Conservation (phyloP, 371 early-diverging fungal species). For the Blakeslea trispora region DNA sequence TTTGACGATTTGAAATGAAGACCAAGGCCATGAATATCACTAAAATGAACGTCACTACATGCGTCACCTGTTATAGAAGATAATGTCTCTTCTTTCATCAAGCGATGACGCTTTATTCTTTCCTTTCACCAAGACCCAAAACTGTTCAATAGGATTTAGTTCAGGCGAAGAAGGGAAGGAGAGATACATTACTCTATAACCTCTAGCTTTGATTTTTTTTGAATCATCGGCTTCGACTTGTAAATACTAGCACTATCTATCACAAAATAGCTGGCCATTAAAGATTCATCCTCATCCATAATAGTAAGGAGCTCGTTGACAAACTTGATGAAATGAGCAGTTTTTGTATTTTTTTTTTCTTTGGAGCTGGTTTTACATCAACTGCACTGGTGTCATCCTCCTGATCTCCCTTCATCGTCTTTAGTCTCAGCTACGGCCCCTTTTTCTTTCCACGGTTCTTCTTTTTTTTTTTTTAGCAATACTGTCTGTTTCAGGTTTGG, state of each 20-base stretch:
- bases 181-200: conserved; percentile 15
- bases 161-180: conserved; percentile 14
- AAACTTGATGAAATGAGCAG: conserved; percentile 20
- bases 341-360: conserved; percentile 16
- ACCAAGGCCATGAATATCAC: too few species aligned
- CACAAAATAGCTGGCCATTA: conserved; percentile 13
- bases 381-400: conserved; percentile 19
- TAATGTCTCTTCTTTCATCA: conserved; percentile 18
- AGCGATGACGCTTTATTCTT: conserved; percentile 18
- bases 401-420: conserved; percentile 7
- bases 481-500: neutral
- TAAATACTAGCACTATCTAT: conserved; percentile 13
- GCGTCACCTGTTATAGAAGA: conserved; percentile 12
- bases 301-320: conserved; percentile 16
- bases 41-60: too few species aligned
- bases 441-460: conserved; percentile 11
- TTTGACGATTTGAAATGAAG: too few species aligned
- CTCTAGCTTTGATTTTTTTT: conserved; percentile 14
- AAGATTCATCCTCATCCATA: too few species aligned
- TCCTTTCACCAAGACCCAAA: conserved; percentile 18
- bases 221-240: conserved; percentile 12
- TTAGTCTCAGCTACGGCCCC: conserved; percentile 12
- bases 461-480: conserved; percentile 5
- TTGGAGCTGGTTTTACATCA: conserved; percentile 13
- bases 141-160: too few species aligned